Base-by-base conservation (phyloP, 495 filamentous ascomycete species). In the Aspergillus heteromorphus region DNA sequence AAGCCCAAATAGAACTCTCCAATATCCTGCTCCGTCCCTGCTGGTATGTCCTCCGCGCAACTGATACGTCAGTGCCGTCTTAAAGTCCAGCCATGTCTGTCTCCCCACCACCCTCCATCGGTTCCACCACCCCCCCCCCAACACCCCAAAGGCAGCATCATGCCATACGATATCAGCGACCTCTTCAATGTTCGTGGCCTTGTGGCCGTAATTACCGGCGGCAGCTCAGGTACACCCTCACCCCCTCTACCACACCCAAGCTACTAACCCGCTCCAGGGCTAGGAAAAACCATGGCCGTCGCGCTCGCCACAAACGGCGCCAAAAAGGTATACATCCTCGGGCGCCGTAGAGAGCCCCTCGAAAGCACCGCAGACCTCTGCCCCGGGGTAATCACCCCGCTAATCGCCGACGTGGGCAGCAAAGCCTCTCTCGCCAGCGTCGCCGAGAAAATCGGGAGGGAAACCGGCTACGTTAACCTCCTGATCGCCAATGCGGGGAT, bases 401-500 rank as follows among this genome's bases (percentile, higher is more conserved):
- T 87, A 21, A 61, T 68, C 53, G 83, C 82, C 56, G 86, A 89
- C 58, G 79, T 87, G 13, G 81, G 84, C 7, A 87, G 82, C 4
- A 79, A 81, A 51, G 77, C 81, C 41, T 79, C 76, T 5, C 74
- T 88, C 0, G 59, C 79, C 48, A 62, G 66, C n/a, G 75, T 81
- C 10, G 83, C 74, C 20, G 58, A 69, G 1, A 57, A 73, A 1
- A 71, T 88, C 36, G 65, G 75, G 30, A 60, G 70, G 4, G 81
- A 87, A 23, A 69, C 67, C 2, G 81, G 78, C 9, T 80, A 78
- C 51, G 70, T 88, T 16, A 83, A 89, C 62, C 64, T 88, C 31
- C 63, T 89, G 0, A 71, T 87, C 18, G 83, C 82, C 59, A 89
- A 88, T 65, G 78, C 83, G 4, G 86, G 85, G 17, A 73, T 80